Percentiles rank a stretch among this genome's conserved stretches.
Evolutionary conservation across 2,329 filamentous ascomycete genomes (phyloP).

Genomic region (Aspergillus ibericus): DNA sequence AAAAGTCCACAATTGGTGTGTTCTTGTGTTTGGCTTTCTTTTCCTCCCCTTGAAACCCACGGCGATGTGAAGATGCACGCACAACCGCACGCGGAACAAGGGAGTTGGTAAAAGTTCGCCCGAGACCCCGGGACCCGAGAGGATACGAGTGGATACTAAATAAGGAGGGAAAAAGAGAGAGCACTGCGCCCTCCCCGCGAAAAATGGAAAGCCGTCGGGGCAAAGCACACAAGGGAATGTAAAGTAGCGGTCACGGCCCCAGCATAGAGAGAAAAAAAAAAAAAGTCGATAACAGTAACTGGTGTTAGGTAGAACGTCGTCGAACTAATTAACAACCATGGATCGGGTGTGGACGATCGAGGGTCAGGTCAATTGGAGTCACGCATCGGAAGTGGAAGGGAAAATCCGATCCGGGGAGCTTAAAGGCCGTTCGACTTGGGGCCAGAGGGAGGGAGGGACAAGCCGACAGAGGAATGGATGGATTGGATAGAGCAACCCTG

Average conservation of each 20-base stretch:
- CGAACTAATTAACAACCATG: slow-evolving; percentile 8
- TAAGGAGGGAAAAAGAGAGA: neutral
- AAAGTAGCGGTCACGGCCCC: slow-evolving; percentile 23
- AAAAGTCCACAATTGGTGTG: neutral
- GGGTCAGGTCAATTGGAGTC: slow-evolving; percentile 12
- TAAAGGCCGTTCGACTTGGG: neutral
- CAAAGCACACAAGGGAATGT: slow-evolving; percentile 11
- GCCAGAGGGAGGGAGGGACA: neutral
- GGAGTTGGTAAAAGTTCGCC: neutral
- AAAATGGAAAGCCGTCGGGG: slow-evolving; percentile 3
- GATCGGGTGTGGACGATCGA: slow-evolving; percentile 14
- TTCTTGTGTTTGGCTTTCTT: neutral
- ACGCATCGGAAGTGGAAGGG: neutral
- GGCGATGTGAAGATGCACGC: neutral
- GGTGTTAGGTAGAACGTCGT: neutral
- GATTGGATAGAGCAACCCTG: slow-evolving; percentile 10
- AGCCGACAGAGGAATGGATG: neutral
- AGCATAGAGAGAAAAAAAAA: neutral
- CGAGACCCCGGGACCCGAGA: slow-evolving; percentile 1
- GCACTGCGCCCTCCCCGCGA: slow-evolving; percentile 8
- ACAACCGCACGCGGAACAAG: neutral
- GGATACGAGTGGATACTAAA: neutral
- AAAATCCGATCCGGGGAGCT: slow-evolving; percentile 5
- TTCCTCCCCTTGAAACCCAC: neutral
- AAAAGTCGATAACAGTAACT: slow-evolving; percentile 5